Percentiles rank a stretch among this genome's conserved stretches.
Evolutionary conservation across 306 rosid species (phyloP).

Genomic region (Leucaena leucocephala): DNA sequence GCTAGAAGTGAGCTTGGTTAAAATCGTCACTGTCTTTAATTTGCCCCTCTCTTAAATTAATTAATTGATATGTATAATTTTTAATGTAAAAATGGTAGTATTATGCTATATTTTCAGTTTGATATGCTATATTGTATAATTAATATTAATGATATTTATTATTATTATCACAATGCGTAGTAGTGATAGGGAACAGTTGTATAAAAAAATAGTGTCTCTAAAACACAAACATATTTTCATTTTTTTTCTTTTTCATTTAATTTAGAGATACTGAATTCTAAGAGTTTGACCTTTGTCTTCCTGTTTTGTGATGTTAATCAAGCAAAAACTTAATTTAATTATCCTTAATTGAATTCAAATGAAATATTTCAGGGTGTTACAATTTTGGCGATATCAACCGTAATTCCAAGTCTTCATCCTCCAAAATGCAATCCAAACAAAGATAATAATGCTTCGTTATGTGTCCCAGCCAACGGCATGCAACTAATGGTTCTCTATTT

Average conservation of each 20-base stretch:
- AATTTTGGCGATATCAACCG: constrained; percentile 75
- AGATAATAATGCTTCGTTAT: constrained; percentile 9
- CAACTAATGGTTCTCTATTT: constrained; percentile 58
- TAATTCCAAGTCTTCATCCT: constrained; percentile 78
- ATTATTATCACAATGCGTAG: background rate
- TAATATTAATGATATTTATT: background rate
- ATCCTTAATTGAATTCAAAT: too few species aligned
- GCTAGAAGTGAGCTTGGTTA: background rate
- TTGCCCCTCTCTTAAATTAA: background rate
- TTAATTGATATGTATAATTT: background rate
- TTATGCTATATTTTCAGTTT: too few species aligned
- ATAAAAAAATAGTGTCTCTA: background rate
- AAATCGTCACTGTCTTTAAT: background rate
- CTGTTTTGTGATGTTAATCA: background rate
- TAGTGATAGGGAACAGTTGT: background rate
- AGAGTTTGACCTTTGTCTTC: background rate
- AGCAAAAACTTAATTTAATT: background rate
- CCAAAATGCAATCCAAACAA: constrained; percentile 52
- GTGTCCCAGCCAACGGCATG: constrained; percentile 55
- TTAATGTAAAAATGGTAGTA: background rate
- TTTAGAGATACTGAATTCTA: background rate
- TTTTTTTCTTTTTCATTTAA: background rate
- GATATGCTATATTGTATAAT: too few species aligned
- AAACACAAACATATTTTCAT: background rate
- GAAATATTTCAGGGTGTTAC: constrained; percentile 65